Evolutionary conservation across 176 grass and related monocot genomes (phyloP), one percentile per base, ranked within the genome.

Genomic region (Secale cereale): DNA sequence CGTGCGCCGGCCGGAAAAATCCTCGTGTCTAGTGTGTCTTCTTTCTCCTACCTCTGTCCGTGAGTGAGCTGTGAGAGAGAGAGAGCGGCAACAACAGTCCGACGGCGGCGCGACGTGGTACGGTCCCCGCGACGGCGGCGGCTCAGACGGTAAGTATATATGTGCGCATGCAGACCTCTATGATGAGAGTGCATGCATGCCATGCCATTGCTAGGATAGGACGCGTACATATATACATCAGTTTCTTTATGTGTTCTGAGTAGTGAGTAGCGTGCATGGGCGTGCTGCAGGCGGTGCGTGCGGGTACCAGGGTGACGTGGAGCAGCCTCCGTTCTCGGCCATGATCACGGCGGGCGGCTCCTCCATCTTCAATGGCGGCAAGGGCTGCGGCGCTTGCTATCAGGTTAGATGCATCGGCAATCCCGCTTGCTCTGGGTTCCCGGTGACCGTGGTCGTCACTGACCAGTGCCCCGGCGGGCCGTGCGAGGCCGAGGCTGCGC

Each of bases 341-440:
- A 75, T 94, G 92, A 89, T 94, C 46, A 70, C 92, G 12, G 89
- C 92, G 3, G 92, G 77, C 10, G 91, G 81, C 46, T 72, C 89
- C 61, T 69, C 89, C 31, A 82, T 94, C 46, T 94, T 59, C 45
- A 87, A 85, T 4, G 82, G 76, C 9, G 92, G 92, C 77, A 59
- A 76, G 71, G 92, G 89, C 67, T 94, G 92, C 33, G 92, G 92
- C 30, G 77, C 89, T 76, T 94, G 92, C 74, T 94, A 79, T 77
- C 87, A 91, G 17, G 50, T 54, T 37, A 65, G 64, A 40, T 94
- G 89, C 83, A 91, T 84, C 26, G 71, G 39, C 9, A 89, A 91
- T 25, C 36, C 20, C 0, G 87, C 87, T 14, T 94, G 92, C 40
- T 94, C 92, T 10, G 87, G 84, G 48, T 87, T 76, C 22, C 84